Evolutionary conservation across 805 yeast genomes (phyloP).

Genomic region (Yarrowia porcina): DNA sequence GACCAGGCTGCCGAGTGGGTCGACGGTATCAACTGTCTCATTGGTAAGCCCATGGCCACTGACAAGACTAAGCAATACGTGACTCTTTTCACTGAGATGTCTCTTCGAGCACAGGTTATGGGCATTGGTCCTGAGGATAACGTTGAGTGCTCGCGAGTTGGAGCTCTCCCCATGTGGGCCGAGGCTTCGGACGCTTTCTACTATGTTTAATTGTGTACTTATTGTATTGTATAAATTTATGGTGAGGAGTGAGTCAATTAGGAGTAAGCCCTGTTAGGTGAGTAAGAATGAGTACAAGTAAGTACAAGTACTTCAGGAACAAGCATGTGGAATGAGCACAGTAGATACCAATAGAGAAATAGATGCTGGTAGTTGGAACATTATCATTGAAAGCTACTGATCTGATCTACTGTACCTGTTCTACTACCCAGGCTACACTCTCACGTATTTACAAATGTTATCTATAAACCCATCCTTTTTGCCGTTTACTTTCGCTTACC

Average conservation of each 20-base stretch:
- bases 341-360: too few relatives aligned
- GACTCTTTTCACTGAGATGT: conserved; percentile 44
- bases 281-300: too few relatives aligned
- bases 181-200: conserved; percentile 30
- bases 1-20: conserved; percentile 70
- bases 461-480: conserved; percentile 26
- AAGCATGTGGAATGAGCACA: too few relatives aligned
- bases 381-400: too few relatives aligned
- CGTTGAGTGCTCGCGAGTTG: conserved; percentile 20
- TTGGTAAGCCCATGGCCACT: conserved; percentile 43
- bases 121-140: conserved; percentile 38
- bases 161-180: conserved; percentile 14
- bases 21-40: conserved; percentile 64
- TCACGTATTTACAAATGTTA: neutral
- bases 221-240: neutral
- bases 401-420: too few relatives aligned
- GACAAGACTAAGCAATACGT: conserved; percentile 47
- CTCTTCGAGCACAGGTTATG: conserved; percentile 50
- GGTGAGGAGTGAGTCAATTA: neutral
- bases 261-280: too few relatives aligned
- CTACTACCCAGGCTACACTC: too few relatives aligned
- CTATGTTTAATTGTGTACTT: conserved; percentile 26
- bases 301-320: neutral
- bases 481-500: conserved; percentile 32
- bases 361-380: too few relatives aligned